Evolutionary conservation across 768 basidiomycete species (phyloP), one percentile per base, ranked within the genome.

Genomic region (Russula earlei): DNA sequence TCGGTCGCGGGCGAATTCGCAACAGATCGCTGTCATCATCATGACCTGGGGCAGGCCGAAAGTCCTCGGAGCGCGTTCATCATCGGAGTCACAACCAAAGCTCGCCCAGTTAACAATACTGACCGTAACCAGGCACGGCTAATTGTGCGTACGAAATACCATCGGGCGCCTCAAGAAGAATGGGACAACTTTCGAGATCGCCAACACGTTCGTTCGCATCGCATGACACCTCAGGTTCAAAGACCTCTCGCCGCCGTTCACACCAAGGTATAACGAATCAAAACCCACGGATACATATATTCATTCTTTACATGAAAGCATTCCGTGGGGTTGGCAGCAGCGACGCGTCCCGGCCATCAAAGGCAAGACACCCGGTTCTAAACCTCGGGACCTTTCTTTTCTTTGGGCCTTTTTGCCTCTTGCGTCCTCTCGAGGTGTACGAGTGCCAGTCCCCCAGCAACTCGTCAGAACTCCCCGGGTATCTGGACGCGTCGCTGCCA

Each of bases 291-390:
- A 20, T 14, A 29, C 5, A 31, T 54, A 15, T 54, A 54, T 53
- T 45, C 41, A 2, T 31, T 31, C 10, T 31, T 31, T 31, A 7
- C n/a, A n/a, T n/a, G n/a, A n/a, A n/a, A n/a, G n/a, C n/a, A 7
- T 45, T 37, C 20, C 33, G 20, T 55, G 55, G 55, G 55, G 42
- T 31, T 25, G 36, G 55, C 55, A 51, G 36, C 55, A 51, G 36
- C 55, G 37, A 56, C n/a, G 44, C 22, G 29, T 51, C 55, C 42
- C 4, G 55, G 48, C 49, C 48, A 56, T 50, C 15, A 3, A 56
- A 56, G 48, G 55, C 48, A 56, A 56, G 48, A 55, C 38, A 43
- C 34, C 54, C 54, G 44, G 54, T 55, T 55, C 55, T 52, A 51
- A 52, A 51, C 55, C 55, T 56, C 37, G 49, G 34, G 37, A 50